These are phyloP conservation scores for Diaporthe citrichinensis DNA, from an alignment of 2,329 filamentous ascomycete species.

Conservation along the genomic window DNA sequence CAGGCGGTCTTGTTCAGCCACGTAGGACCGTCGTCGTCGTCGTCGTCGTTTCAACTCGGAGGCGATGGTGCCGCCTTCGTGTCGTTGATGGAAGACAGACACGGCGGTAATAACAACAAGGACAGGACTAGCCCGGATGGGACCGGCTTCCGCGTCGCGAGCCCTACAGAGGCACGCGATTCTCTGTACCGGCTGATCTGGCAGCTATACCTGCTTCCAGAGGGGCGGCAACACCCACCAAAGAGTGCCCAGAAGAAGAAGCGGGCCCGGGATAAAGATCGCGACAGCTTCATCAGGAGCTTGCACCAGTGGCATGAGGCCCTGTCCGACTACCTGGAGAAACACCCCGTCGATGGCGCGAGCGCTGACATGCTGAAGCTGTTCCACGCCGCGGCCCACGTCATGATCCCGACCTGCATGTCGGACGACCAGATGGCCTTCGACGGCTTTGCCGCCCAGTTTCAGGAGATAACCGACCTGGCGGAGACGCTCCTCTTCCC, in stretches of 20 bases:
- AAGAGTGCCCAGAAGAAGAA: neutral
- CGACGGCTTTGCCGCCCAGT: neutral
- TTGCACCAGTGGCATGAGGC: neutral
- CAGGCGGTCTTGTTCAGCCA: neutral
- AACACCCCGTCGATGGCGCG: neutral
- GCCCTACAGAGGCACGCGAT: neutral
- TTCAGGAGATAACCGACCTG: neutral
- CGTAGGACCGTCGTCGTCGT: neutral
- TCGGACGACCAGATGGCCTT: constrained; percentile 4
- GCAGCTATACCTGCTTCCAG: neutral
- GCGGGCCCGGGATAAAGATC: neutral
- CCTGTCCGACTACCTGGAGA: neutral
- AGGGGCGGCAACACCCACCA: neutral
- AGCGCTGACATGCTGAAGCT: neutral
- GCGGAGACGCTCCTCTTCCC: neutral
- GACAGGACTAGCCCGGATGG: neutral
- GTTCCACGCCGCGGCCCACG: neutral
- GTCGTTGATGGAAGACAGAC: neutral
- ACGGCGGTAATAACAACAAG: accelerated
- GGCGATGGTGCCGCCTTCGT: neutral
- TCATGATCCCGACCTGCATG: neutral
- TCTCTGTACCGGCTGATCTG: neutral
- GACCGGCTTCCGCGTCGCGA: neutral
- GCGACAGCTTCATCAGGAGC: neutral
- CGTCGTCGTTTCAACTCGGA: neutral